Evolutionary conservation across 495 filamentous ascomycete species (phyloP).

Genomic region (Aspergillus ostianus): DNA sequence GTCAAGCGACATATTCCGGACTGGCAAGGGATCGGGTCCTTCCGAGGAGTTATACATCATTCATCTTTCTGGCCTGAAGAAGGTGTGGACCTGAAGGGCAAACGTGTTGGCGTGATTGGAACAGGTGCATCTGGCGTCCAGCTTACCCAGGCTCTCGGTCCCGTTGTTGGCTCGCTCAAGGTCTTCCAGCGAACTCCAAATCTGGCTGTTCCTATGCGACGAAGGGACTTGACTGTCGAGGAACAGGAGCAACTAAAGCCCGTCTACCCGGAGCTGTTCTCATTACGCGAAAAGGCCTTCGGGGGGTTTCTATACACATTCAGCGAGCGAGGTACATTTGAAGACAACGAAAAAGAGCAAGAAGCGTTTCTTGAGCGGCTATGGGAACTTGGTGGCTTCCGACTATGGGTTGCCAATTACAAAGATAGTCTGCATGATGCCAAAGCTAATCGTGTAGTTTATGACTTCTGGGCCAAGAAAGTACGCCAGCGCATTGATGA

Average conservation of each 20-base stretch:
- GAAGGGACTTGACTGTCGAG: constrained; percentile 36
- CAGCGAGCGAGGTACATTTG: constrained; percentile 37
- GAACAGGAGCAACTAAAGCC: constrained; percentile 45
- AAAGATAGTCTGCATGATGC: constrained; percentile 47
- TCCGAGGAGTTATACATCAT: constrained; percentile 54
- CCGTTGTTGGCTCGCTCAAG: constrained; percentile 33
- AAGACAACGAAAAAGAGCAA: constrained; percentile 48
- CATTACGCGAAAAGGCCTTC: constrained; percentile 42
- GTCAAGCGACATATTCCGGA: constrained; percentile 37
- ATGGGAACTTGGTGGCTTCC: constrained; percentile 51
- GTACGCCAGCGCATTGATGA: constrained; percentile 49
- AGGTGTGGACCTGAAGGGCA: constrained; percentile 44
- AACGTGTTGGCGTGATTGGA: constrained; percentile 55
- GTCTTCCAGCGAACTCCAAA: constrained; percentile 58
- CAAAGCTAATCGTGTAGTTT: constrained; percentile 49
- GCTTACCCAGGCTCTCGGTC: constrained; percentile 47
- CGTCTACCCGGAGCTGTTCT: constrained; percentile 45
- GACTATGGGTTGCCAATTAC: constrained; percentile 50
- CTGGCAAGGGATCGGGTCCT: constrained; percentile 52
- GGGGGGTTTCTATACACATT: constrained; percentile 48
- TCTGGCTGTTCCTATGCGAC: constrained; percentile 52
- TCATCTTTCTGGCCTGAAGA: constrained; percentile 59
- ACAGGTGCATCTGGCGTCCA: constrained; percentile 62
- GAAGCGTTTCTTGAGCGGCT: constrained; percentile 45
- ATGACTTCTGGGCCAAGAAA: constrained; percentile 58